These are phyloP conservation scores for Geum urbanum DNA, from an alignment of 306 rosid genomes.

Conservation along the genomic window DNA sequence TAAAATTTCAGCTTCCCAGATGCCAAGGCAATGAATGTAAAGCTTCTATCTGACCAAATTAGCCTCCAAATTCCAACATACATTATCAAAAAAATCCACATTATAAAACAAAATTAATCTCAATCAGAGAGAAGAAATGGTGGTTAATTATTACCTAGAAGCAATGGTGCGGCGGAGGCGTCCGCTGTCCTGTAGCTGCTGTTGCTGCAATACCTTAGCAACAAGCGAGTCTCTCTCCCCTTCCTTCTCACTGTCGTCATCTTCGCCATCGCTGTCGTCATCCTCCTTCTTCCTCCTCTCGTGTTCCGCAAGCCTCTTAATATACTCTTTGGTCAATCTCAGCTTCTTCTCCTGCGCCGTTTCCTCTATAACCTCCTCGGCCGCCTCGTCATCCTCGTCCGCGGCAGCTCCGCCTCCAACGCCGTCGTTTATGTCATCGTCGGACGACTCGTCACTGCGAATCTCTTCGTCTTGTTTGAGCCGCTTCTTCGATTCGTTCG, in stretches of 20 bases:
- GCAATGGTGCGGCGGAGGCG: slow-evolving; percentile 69
- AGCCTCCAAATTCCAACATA: too few species aligned
- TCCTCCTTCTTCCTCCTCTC: slow-evolving; percentile 48
- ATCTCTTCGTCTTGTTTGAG: slow-evolving; percentile 45
- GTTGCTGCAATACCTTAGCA: slow-evolving; percentile 59
- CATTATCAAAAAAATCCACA: too few species aligned
- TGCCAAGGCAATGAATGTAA: too few species aligned
- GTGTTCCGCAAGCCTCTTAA: slow-evolving; percentile 39
- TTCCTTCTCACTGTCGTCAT: slow-evolving; percentile 33
- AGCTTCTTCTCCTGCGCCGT: slow-evolving; percentile 67
- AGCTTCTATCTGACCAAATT: too few species aligned
- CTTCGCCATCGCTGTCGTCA: slow-evolving; percentile 24
- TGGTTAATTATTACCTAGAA: slow-evolving; percentile 47
- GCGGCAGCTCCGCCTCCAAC: slow-evolving; percentile 13
- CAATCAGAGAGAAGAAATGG: background rate
- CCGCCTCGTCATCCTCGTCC: slow-evolving; percentile 19
- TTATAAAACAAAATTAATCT: background rate
- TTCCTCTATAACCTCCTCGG: slow-evolving; percentile 38
- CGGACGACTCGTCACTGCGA: slow-evolving; percentile 50
- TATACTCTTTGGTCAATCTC: slow-evolving; percentile 49
- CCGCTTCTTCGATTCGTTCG: slow-evolving; percentile 51
- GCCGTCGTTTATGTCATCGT: slow-evolving; percentile 39
- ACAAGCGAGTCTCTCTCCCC: slow-evolving; percentile 70
- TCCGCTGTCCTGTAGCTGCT: slow-evolving; percentile 83
- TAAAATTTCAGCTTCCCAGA: too few species aligned